These are phyloP conservation scores for Endocladia muricata DNA, from an alignment of 31 red algal genomes.

Conservation along the genomic window DNA sequence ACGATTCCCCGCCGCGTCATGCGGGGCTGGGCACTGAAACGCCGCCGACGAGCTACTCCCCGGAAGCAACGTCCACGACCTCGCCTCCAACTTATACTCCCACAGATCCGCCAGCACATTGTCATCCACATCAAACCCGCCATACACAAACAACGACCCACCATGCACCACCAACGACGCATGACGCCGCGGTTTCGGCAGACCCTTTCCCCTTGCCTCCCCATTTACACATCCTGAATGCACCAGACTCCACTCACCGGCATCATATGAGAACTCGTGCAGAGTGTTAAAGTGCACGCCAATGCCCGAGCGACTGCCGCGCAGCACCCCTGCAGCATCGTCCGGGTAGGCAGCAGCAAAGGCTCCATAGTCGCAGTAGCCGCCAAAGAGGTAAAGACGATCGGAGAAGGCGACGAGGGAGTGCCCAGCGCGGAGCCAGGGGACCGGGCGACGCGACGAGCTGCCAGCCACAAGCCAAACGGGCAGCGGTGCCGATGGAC, in stretches of 20 bases:
- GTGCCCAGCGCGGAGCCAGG: constrained; percentile 77
- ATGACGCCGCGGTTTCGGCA: constrained; percentile 72
- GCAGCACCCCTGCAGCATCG: constrained; percentile 4
- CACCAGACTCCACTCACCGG: constrained; percentile 56
- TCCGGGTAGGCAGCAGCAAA: constrained; percentile 25
- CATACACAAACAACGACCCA: constrained; percentile 77
- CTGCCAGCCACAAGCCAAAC: constrained; percentile 49
- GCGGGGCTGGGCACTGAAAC: neutral
- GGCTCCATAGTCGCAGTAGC: constrained; percentile 50
- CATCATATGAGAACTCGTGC: constrained; percentile 68
- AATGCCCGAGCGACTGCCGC: constrained; percentile 7
- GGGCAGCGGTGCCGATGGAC: constrained; percentile 11
- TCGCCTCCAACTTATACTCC: constrained; percentile 66
- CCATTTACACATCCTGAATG: constrained; percentile 20
- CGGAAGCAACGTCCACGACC: constrained; percentile 35
- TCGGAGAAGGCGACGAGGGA: constrained; percentile 68
- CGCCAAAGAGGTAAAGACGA: constrained; percentile 91
- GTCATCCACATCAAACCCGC: constrained; percentile 83
- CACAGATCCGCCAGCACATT: constrained; percentile 90
- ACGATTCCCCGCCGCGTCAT: neutral
- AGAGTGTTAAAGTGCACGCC: constrained; percentile 73
- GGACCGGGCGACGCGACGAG: constrained; percentile 4
- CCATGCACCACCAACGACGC: constrained; percentile 74
- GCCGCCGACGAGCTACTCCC: neutral
- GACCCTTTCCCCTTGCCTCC: constrained; percentile 13